A percentile compares a stretch with the other conserved stretches of the same genome.
Evolutionary conservation across 1,139 yeast species (phyloP).

Genomic region (Candida sp.): DNA sequence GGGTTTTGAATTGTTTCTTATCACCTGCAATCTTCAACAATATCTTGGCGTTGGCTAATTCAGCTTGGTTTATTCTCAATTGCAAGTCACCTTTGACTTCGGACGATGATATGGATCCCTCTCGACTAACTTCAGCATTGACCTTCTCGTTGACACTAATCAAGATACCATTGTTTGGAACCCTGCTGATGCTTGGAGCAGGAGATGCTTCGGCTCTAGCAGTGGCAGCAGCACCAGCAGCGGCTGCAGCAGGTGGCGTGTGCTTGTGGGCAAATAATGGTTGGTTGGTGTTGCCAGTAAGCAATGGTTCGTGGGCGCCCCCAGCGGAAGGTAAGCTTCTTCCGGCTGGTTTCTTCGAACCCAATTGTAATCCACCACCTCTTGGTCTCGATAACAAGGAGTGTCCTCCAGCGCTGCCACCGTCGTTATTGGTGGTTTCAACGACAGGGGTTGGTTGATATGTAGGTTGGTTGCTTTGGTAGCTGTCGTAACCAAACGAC

Average conservation of each 20-base stretch:
- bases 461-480: slow-evolving; percentile 30
- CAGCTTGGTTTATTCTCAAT: slow-evolving; percentile 79
- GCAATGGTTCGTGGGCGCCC: slow-evolving; percentile 15
- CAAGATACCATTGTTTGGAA: slow-evolving; percentile 76
- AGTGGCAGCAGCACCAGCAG: slow-evolving; percentile 3
- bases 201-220: slow-evolving; percentile 26
- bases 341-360: slow-evolving; percentile 53
- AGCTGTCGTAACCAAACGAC: slow-evolving; percentile 23
- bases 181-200: slow-evolving; percentile 31
- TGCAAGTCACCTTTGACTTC: slow-evolving; percentile 94
- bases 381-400: slow-evolving; percentile 28
- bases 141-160: slow-evolving; percentile 79
- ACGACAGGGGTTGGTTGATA: slow-evolving; percentile 39
- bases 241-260: neutral
- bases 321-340: slow-evolving; percentile 16
- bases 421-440: slow-evolving; percentile 18
- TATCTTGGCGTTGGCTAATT: slow-evolving; percentile 68
- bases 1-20: slow-evolving; percentile 84
- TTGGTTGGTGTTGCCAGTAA: slow-evolving; percentile 36
- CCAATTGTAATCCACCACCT: slow-evolving; percentile 83
- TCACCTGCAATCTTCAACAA: slow-evolving; percentile 53
- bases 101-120: slow-evolving; percentile 74
- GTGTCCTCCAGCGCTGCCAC: slow-evolving; percentile 13
- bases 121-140: slow-evolving; percentile 79
- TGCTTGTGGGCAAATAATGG: slow-evolving; percentile 40